These are phyloP conservation scores for Coemansia sp. DNA, from an alignment of 192 early-diverging fungal species.

Conservation along the genomic window DNA sequence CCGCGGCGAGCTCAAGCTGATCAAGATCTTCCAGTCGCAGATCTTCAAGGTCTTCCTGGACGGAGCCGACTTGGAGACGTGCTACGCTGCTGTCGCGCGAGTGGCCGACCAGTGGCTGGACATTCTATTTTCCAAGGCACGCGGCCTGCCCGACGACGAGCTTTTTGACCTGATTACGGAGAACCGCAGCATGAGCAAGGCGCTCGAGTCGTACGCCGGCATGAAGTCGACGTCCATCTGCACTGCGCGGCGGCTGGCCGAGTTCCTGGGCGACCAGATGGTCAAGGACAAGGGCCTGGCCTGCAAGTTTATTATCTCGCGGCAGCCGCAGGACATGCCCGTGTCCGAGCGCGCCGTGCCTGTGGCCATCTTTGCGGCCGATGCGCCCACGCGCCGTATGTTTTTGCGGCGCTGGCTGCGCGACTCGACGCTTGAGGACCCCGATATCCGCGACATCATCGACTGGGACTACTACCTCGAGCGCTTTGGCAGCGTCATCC, in stretches of 20 bases:
- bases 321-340: conserved; percentile 75
- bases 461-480: conserved; percentile 99
- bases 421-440: conserved; percentile 66
- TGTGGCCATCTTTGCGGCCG: conserved; percentile 90
- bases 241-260: conserved; percentile 90
- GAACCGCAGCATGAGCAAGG: conserved; percentile 95
- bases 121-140: conserved; percentile 82
- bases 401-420: conserved; percentile 92
- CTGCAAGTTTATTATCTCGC: conserved; percentile 93
- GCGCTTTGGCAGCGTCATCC: conserved; percentile 91
- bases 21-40: conserved; percentile 96
- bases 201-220: conserved; percentile 87
- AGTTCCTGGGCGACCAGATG: conserved; percentile 98
- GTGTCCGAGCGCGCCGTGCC: conserved; percentile 96
- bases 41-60: conserved; percentile 94
- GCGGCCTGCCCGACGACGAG: conserved; percentile 78
- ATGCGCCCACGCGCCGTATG: conserved; percentile 69
- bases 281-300: conserved; percentile 95
- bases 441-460: conserved; percentile 88
- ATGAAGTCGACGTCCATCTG: conserved; percentile 96
- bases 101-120: conserved; percentile 96
- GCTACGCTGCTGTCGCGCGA: conserved; percentile 85
- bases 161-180: conserved; percentile 97
- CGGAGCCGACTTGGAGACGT: conserved; percentile 79
- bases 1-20: conserved; percentile 95